Evolutionary conservation across 1,284 basidiomycete genomes (phyloP).

Genomic region (Boletellus deceptivus): DNA sequence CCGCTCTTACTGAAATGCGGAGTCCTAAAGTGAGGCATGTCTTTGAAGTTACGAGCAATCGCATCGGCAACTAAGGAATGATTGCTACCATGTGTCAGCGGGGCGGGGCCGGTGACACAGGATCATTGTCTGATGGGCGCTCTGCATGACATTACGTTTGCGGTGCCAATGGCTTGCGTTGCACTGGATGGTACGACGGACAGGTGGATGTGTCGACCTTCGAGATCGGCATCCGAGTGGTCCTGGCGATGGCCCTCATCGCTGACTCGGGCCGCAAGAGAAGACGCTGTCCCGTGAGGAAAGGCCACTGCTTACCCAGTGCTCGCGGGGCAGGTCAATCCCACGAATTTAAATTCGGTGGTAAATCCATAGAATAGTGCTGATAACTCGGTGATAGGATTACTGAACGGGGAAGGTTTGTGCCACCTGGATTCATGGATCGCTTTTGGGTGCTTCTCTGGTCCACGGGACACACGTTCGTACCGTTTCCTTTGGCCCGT

Average conservation of each 20-base stretch:
- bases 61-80: conserved; percentile 10
- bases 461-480: conserved; percentile 7
- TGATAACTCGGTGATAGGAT: conserved; percentile 24
- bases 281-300: background rate
- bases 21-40: conserved; percentile 1
- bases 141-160: conserved; percentile 14
- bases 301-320: background rate
- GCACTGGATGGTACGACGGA: conserved; percentile 6
- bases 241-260: background rate
- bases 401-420: conserved; percentile 8
- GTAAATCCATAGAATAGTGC: conserved; percentile 20
- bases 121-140: conserved; percentile 11
- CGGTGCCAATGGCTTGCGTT: conserved; percentile 1
- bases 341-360: conserved; percentile 14
- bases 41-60: background rate
- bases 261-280: background rate
- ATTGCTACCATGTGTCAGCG: conserved; percentile 11
- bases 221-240: conserved; percentile 1
- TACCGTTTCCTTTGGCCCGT: conserved; percentile 2
- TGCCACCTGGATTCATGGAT: conserved; percentile 1
- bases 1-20: conserved; percentile 4
- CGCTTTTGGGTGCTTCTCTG: conserved; percentile 1
- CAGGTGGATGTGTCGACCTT: background rate
- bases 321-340: conserved; percentile 15
- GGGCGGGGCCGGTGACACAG: conserved; percentile 18